Conservation (phyloP, 1,139 yeast species). For the Yamadazyma conglobata region DNA sequence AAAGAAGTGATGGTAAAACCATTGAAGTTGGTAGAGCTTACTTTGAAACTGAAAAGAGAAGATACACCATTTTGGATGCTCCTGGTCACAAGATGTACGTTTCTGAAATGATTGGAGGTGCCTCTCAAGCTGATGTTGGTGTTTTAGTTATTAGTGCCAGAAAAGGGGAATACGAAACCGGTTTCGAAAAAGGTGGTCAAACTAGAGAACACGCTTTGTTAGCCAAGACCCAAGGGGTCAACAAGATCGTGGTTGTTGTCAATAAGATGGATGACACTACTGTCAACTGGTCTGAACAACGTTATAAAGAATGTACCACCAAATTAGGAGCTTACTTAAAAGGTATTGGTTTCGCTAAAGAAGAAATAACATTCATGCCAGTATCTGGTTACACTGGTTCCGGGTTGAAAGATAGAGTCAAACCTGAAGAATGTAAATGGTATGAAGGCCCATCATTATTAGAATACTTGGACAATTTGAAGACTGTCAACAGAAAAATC, state of each 20-base stretch:
- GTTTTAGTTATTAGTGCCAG: conserved; percentile 95
- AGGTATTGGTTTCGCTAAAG: conserved; percentile 87
- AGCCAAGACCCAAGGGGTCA: conserved; percentile 98
- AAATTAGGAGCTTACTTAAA: conserved; percentile 75
- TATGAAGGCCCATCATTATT: conserved; percentile 88
- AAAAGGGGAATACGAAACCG: conserved; percentile 99
- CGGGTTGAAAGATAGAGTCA: conserved; percentile 85
- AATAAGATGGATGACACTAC: conserved; percentile 99
- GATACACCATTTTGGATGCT: conserved; percentile 96
- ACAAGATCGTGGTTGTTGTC: conserved; percentile 86
- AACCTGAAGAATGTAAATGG: conserved; percentile 79
- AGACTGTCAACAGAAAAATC: conserved; percentile 77
- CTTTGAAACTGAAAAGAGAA: conserved; percentile 95
- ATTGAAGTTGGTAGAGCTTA: conserved; percentile 98
- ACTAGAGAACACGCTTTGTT: conserved; percentile 97
- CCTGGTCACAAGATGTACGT: conserved; percentile 99
- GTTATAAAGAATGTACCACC: conserved; percentile 91
- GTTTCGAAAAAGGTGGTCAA: conserved; percentile 98
- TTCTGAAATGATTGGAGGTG: conserved; percentile 99
- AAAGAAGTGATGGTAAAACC: conserved; percentile 97
- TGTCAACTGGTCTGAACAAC: conserved; percentile 91
- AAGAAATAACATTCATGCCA: conserved; percentile 89
- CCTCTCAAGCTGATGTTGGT: conserved; percentile 98
- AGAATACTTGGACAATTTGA: conserved; percentile 83
- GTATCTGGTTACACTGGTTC: conserved; percentile 98